phyloP scores from a whole-genome alignment of 306 rosid genomes.

The Dalbergia cultrata region DNA sequence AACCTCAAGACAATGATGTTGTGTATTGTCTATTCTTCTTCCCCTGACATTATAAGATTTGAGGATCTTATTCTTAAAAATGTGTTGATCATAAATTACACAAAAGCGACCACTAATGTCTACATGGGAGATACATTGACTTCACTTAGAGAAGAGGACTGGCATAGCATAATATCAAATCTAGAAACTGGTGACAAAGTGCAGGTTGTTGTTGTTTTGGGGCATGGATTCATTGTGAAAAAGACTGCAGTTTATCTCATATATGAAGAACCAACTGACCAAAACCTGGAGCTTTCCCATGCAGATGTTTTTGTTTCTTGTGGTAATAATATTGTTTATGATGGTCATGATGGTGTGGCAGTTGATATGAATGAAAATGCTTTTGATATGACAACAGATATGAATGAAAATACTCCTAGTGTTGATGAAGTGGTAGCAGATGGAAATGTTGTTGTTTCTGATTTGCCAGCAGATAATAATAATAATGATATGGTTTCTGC shows the following conservation, averaged over 20 bases:
- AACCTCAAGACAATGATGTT: background rate
- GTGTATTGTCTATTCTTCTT: background rate
- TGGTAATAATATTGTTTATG: too few species aligned
- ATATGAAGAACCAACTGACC: conserved; percentile 17
- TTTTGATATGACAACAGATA: too few species aligned
- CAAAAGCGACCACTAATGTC: background rate
- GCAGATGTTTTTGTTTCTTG: too few species aligned
- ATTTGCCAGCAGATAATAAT: too few species aligned
- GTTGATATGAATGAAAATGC: too few species aligned
- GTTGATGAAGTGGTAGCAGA: too few species aligned
- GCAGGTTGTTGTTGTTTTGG: background rate
- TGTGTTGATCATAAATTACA: conserved; percentile 4
- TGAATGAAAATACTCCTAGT: too few species aligned
- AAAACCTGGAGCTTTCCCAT: too few species aligned
- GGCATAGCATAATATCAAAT: background rate
- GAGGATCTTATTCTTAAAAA: background rate
- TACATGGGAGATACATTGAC: background rate
- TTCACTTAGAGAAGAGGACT: background rate
- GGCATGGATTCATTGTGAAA: background rate
- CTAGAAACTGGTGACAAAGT: conserved; percentile 15
- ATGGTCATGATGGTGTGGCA: too few species aligned
- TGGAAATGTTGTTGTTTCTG: too few species aligned
- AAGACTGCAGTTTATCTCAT: conserved; percentile 12
- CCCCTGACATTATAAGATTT: background rate
- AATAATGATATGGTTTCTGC: too few species aligned